Evolutionary conservation across 1,284 basidiomycete genomes (phyloP).

Genomic region (Apiotrichum akiyoshidainum): DNA sequence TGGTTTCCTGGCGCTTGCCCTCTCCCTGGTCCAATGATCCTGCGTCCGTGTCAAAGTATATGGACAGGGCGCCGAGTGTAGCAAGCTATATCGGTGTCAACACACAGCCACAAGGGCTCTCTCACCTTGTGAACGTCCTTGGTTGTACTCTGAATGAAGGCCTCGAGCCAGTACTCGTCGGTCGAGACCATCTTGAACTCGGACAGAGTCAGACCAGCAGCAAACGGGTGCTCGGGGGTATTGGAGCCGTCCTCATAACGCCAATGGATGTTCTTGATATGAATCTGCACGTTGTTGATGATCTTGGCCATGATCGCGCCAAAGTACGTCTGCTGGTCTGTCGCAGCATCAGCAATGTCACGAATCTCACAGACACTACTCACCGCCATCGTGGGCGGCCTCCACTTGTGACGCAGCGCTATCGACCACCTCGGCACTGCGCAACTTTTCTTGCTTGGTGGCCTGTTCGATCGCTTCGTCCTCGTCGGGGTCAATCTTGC

Average conservation of each 20-base stretch:
- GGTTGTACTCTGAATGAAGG: conserved; percentile 87
- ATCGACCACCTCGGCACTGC: conserved; percentile 83
- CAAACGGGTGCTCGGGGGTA: conserved; percentile 94
- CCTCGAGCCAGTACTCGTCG: conserved; percentile 84
- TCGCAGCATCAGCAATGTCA: background rate
- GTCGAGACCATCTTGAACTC: conserved; percentile 93
- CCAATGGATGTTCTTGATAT: conserved; percentile 89
- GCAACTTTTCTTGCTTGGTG: conserved; percentile 81
- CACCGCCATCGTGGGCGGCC: conserved; percentile 48
- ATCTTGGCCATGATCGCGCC: conserved; percentile 85
- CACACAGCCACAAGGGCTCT: background rate
- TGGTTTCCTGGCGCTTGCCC: conserved; percentile 60
- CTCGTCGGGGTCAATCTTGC: conserved; percentile 71
- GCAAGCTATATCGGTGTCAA: conserved; percentile 60
- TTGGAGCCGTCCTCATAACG: conserved; percentile 95
- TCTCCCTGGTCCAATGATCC: conserved; percentile 67
- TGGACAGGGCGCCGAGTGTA: conserved; percentile 77
- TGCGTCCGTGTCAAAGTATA: conserved; percentile 96
- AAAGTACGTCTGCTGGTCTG: conserved; percentile 68
- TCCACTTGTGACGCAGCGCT: conserved; percentile 53
- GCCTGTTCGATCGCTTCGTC: conserved; percentile 79
- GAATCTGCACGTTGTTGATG: conserved; percentile 94
- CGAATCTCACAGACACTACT: conserved; percentile 4
- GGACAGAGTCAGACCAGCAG: conserved; percentile 86
- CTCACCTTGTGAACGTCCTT: conserved; percentile 85